Conservation (phyloP, 192 early-diverging fungal genomes). For the Endogone sp. region DNA sequence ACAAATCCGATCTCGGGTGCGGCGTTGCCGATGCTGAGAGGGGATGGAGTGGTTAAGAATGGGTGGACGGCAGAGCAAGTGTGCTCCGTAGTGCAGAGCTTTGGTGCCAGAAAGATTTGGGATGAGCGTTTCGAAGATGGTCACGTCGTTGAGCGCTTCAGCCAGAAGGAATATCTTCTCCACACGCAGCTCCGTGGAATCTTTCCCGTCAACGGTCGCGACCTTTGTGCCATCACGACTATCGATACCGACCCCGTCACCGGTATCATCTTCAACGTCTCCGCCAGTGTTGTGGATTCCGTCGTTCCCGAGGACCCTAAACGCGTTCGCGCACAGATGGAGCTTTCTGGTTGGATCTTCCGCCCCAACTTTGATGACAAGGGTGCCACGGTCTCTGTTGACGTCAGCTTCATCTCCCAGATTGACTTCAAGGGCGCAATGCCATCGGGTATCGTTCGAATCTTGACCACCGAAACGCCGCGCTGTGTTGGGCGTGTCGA, state of each 20-base stretch:
- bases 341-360: constrained; percentile 47
- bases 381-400: constrained; percentile 33
- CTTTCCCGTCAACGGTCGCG: constrained; percentile 25
- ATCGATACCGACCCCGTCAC: constrained; percentile 46
- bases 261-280: constrained; percentile 37
- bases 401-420: constrained; percentile 38
- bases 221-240: constrained; percentile 40
- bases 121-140: constrained; percentile 46
- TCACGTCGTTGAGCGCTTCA: constrained; percentile 40
- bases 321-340: constrained; percentile 34
- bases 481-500: constrained; percentile 33
- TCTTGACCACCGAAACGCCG: constrained; percentile 33
- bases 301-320: constrained; percentile 42
- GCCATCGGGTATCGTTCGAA: constrained; percentile 33
- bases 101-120: constrained; percentile 47
- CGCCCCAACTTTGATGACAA: constrained; percentile 36
- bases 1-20: constrained; percentile 25
- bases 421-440: constrained; percentile 40
- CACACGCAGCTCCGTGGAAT: constrained; percentile 30
- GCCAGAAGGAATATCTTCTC: constrained; percentile 44
- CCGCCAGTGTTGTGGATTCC: constrained; percentile 41
- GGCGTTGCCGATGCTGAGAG: constrained; percentile 41
- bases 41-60: constrained; percentile 40
- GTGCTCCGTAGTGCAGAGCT: constrained; percentile 40
- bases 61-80: constrained; percentile 50